Conservation (phyloP, 2,329 filamentous ascomycete species). For the Leptographium lundbergii region DNA sequence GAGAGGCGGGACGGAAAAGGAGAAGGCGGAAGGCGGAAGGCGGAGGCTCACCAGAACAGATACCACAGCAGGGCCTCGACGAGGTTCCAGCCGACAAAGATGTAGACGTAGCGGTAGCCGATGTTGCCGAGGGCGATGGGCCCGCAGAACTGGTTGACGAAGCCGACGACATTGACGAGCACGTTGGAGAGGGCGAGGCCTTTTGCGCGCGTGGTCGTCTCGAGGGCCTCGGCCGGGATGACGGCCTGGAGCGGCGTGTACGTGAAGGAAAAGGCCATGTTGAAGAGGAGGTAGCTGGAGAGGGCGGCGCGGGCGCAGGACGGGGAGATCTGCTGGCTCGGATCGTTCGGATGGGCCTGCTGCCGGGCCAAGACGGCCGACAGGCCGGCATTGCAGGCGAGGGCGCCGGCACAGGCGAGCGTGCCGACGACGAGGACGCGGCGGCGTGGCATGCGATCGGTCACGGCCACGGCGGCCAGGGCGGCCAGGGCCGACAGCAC, state of each 20-base stretch:
- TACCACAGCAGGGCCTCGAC: constrained; percentile 27
- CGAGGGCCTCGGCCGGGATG: constrained; percentile 32
- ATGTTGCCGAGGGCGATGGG: constrained; percentile 33
- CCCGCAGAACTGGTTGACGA: constrained; percentile 35
- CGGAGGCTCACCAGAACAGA: constrained; percentile 20
- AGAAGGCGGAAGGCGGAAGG: background rate
- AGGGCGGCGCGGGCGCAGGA: constrained; percentile 29
- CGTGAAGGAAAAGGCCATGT: constrained; percentile 35
- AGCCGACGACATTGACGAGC: constrained; percentile 30
- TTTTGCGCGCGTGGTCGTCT: constrained; percentile 35
- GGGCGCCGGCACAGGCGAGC: constrained; percentile 25
- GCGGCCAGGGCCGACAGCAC: constrained; percentile 32
- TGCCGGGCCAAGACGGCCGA: constrained; percentile 22
- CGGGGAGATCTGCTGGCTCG: constrained; percentile 2
- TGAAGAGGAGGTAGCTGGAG: constrained; percentile 36
- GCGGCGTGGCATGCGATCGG: constrained; percentile 33
- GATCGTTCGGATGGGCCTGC: too few relatives aligned
- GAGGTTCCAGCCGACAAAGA: constrained; percentile 36
- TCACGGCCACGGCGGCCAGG: constrained; percentile 27
- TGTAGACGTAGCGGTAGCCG: constrained; percentile 28
- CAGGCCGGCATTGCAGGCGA: constrained; percentile 33
- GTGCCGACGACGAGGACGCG: constrained; percentile 32
- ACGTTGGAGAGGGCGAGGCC: constrained; percentile 31
- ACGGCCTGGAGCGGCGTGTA: constrained; percentile 37
- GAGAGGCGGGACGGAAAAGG: background rate